These are phyloP conservation scores for Rubus idaeus DNA, from an alignment of 306 rosid species.

Conservation along the genomic window DNA sequence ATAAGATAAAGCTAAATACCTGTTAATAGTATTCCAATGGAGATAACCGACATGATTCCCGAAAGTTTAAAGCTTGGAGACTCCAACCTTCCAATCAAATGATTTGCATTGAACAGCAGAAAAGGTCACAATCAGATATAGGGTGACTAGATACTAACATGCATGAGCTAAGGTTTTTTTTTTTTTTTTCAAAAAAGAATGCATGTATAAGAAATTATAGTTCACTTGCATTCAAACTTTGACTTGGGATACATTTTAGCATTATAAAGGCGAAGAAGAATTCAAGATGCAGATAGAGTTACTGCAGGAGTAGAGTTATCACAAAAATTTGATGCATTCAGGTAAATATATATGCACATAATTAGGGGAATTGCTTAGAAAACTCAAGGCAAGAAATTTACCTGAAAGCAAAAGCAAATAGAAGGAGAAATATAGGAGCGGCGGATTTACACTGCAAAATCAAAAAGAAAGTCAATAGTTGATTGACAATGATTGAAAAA, in stretches of 20 bases:
- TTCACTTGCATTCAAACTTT: neutral
- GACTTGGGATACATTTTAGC: neutral
- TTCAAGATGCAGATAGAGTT: neutral
- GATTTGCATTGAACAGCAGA: constrained; percentile 29
- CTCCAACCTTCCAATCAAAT: constrained; percentile 78
- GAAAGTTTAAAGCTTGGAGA: constrained; percentile 75
- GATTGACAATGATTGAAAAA: constrained; percentile 20
- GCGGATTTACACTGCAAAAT: constrained; percentile 95
- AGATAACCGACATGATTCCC: constrained; percentile 82
- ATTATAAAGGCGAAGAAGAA: neutral
- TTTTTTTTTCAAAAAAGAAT: no score
- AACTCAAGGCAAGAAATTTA: constrained; percentile 38
- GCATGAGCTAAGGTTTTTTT: constrained; percentile 2
- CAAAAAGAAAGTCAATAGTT: constrained; percentile 21
- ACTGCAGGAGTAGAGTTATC: neutral
- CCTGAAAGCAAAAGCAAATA: constrained; percentile 98
- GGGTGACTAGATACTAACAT: constrained; percentile 1
- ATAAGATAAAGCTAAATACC: constrained; percentile 42
- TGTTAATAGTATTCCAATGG: constrained; percentile 83
- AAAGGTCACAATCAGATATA: constrained; percentile 17
- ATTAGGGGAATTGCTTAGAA: constrained; percentile 8
- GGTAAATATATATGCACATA: constrained; percentile 16
- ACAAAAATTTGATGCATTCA: neutral
- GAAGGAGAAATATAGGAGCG: constrained; percentile 96
- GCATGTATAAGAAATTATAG: neutral